A percentile compares a stretch with the other conserved stretches of the same genome.
phyloP scores from a whole-genome alignment of 2,329 filamentous ascomycete species.

The Colletotrichum gloeosporioides region DNA sequence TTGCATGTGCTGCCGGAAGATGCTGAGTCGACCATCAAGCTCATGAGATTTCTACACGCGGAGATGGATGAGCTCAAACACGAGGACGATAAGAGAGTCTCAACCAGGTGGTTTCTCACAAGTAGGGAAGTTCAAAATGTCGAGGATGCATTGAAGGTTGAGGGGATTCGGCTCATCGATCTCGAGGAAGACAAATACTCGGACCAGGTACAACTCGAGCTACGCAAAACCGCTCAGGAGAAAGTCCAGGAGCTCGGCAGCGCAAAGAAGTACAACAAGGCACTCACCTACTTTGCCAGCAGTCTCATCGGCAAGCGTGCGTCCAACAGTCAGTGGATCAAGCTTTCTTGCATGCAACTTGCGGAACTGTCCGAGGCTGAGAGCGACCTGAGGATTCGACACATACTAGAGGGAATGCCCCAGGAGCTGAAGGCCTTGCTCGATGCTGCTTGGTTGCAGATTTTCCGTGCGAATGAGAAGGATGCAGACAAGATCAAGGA shows the following conservation, averaged over 20 bases:
- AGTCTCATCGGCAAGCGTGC: slow-evolving; percentile 46
- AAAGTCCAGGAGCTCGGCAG: slow-evolving; percentile 36
- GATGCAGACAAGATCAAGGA: slow-evolving; percentile 45
- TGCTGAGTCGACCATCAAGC: slow-evolving; percentile 33
- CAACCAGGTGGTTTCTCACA: slow-evolving; percentile 45
- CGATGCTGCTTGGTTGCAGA: slow-evolving; percentile 40
- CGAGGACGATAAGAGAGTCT: slow-evolving; percentile 25
- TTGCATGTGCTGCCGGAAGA: slow-evolving; percentile 42
- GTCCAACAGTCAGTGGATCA: slow-evolving; percentile 49
- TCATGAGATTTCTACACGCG: slow-evolving; percentile 35
- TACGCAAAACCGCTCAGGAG: slow-evolving; percentile 40
- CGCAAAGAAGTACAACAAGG: slow-evolving; percentile 45
- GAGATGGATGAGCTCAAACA: slow-evolving; percentile 31
- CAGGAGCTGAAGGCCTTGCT: slow-evolving; percentile 42
- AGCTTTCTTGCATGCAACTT: slow-evolving; percentile 46
- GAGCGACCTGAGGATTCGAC: slow-evolving; percentile 43
- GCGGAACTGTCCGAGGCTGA: slow-evolving; percentile 40
- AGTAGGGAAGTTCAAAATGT: slow-evolving; percentile 35
- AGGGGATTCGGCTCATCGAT: slow-evolving; percentile 36
- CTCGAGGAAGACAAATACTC: slow-evolving; percentile 42
- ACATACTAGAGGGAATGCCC: slow-evolving; percentile 41
- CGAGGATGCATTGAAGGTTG: slow-evolving; percentile 31
- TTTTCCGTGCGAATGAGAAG: slow-evolving; percentile 36
- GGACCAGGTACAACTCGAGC: slow-evolving; percentile 39
- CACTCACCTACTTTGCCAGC: slow-evolving; percentile 45